Evolutionary conservation across 805 yeast genomes (phyloP).

Genomic region (Danielia reshetovae): DNA sequence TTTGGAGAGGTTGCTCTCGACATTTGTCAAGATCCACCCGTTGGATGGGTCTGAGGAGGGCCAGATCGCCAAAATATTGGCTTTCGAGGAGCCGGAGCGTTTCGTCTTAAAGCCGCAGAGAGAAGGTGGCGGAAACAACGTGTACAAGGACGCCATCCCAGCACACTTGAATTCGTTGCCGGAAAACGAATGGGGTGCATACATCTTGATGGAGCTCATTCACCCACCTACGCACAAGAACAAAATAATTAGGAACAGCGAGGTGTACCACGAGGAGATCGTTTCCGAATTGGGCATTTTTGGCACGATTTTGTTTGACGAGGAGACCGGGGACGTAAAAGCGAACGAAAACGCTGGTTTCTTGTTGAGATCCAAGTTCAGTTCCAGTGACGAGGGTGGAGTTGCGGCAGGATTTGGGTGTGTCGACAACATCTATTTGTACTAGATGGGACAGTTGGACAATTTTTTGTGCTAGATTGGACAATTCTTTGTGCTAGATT

Average conservation of each 20-base stretch:
- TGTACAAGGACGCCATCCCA: conserved; percentile 85
- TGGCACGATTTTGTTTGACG: conserved; percentile 78
- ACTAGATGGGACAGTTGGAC: too few species aligned
- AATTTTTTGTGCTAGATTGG: too few species aligned
- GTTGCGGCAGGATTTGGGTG: conserved; percentile 99
- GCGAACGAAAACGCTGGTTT: conserved; percentile 75
- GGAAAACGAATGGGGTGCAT: conserved; percentile 80
- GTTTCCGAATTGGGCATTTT: conserved; percentile 90
- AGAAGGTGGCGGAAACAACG: conserved; percentile 98
- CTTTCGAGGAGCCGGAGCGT: conserved; percentile 60
- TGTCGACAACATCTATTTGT: conserved; percentile 75
- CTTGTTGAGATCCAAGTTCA: conserved; percentile 74
- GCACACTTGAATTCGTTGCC: conserved; percentile 55
- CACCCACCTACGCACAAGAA: conserved; percentile 69
- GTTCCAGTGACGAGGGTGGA: conserved; percentile 92
- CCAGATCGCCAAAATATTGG: conserved; percentile 55
- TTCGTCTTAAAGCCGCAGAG: conserved; percentile 95
- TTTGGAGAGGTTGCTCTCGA: conserved; percentile 39
- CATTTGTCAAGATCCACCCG: conserved; percentile 88
- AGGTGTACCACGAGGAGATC: conserved; percentile 64
- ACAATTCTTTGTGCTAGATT: background rate
- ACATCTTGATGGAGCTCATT: conserved; percentile 90
- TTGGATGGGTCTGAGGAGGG: conserved; percentile 71
- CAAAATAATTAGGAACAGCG: conserved; percentile 64
- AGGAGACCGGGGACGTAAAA: conserved; percentile 49